Conservation (phyloP, 1,284 basidiomycete species). For the Cryptococcus sp. region DNA sequence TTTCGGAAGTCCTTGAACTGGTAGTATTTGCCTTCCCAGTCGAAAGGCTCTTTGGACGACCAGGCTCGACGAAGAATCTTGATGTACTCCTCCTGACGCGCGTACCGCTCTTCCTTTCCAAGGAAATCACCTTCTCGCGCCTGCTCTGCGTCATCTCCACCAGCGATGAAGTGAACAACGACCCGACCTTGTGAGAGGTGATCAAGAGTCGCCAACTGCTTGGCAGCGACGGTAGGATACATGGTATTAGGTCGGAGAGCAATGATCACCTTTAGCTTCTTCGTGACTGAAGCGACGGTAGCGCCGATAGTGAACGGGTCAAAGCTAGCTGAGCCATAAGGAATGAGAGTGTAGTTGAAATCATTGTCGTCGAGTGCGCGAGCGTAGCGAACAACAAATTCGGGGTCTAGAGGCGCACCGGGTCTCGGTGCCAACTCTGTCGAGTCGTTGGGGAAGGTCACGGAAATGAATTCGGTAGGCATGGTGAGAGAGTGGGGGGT, state of each 20-base stretch:
- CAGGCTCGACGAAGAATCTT: slow-evolving; percentile 36
- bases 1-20: slow-evolving; percentile 35
- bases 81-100: slow-evolving; percentile 38
- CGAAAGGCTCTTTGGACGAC: slow-evolving; percentile 29
- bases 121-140: slow-evolving; percentile 37
- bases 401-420: slow-evolving; percentile 28
- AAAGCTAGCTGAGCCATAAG: slow-evolving; percentile 31
- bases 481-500: slow-evolving; percentile 16
- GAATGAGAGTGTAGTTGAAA: slow-evolving; percentile 37
- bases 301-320: slow-evolving; percentile 40
- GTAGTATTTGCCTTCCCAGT: slow-evolving; percentile 41
- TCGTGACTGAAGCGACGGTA: slow-evolving; percentile 29
- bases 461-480: slow-evolving; percentile 35
- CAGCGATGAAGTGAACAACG: slow-evolving; percentile 40
- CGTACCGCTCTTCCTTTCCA: slow-evolving; percentile 34
- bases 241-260: slow-evolving; percentile 40
- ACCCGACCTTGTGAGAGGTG: slow-evolving; percentile 33
- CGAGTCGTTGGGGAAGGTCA: slow-evolving; percentile 33
- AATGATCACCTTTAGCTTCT: slow-evolving; percentile 34
- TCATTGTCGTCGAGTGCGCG: slow-evolving; percentile 34
- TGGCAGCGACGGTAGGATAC: slow-evolving; percentile 38
- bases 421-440: slow-evolving; percentile 32
- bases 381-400: slow-evolving; percentile 38
- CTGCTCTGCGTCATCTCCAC: slow-evolving; percentile 36
- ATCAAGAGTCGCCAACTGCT: slow-evolving; percentile 33